phyloP scores from a whole-genome alignment of 345 rosid species.

The Reutealis trisperma region DNA sequence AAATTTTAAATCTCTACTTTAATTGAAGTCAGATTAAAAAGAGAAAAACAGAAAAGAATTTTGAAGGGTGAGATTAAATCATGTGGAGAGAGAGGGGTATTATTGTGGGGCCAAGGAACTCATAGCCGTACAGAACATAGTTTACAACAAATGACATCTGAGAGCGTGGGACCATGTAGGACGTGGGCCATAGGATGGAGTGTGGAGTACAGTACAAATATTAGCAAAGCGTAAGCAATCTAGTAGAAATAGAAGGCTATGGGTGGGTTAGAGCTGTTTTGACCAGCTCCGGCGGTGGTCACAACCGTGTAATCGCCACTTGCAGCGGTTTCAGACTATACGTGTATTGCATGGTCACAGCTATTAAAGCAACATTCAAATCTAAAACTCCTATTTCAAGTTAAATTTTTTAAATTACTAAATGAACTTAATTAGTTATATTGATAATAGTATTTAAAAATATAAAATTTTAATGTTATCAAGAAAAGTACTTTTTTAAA shows the following conservation, averaged over 20 bases:
- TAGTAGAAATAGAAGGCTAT: not conserved
- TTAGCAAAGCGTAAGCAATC: not conserved
- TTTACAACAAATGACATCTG: constrained; percentile 18
- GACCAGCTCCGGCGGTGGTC: not conserved
- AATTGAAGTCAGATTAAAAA: no score
- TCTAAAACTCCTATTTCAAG: no score
- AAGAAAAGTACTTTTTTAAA: no score
- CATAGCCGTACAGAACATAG: constrained; percentile 21
- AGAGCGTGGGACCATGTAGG: not conserved
- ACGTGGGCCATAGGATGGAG: not conserved
- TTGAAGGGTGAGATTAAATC: not conserved
- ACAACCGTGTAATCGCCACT: constrained; percentile 5
- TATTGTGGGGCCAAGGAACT: constrained; percentile 10
- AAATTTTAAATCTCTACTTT: no score
- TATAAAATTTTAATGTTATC: no score
- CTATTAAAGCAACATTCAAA: no score
- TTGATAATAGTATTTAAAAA: no score
- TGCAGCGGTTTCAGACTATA: not conserved
- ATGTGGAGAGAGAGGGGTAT: not conserved
- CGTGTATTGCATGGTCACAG: not conserved
- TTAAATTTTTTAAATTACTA: no score
- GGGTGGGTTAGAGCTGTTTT: not conserved
- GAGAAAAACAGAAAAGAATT: not conserved
- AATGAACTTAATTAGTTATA: no score
- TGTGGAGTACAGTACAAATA: not conserved